Percentiles rank a stretch among this genome's conserved stretches.
These are phyloP conservation scores for Colletotrichum echinochloae DNA, from an alignment of 2,329 filamentous ascomycete species.

Conservation along the genomic window DNA sequence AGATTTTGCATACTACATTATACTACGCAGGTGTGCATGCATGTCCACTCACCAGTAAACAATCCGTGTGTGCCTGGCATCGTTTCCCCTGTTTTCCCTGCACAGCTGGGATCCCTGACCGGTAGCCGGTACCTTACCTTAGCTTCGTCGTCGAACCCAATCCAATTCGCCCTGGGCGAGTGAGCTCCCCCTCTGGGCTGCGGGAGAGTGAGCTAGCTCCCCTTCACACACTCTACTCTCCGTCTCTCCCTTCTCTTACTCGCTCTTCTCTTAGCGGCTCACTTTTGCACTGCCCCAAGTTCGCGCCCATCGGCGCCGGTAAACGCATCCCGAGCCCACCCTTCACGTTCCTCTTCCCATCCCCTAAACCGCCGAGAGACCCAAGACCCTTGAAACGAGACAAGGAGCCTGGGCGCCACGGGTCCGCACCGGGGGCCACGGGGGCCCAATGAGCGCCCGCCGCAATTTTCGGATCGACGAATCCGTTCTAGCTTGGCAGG, in stretches of 20 bases:
- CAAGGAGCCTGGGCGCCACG: neutral
- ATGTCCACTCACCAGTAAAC: neutral
- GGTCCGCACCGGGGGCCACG: neutral
- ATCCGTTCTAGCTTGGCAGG: neutral
- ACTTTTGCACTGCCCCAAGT: neutral
- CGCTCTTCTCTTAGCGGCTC: neutral
- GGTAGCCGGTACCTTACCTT: neutral
- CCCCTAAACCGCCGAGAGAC: neutral
- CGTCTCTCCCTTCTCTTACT: neutral
- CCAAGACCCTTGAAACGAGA: slow-evolving; percentile 12
- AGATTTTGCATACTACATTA: too few species aligned
- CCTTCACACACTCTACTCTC: neutral
- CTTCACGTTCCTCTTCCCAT: neutral
- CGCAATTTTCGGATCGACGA: slow-evolving; percentile 1
- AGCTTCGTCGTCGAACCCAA: neutral
- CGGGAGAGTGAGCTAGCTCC: neutral
- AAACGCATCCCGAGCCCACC: neutral
- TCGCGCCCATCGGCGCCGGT: neutral
- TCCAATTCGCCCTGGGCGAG: neutral
- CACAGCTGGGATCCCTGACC: neutral
- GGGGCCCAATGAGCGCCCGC: neutral
- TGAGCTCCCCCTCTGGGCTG: neutral
- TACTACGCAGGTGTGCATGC: neutral
- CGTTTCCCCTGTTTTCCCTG: neutral
- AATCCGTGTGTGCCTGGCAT: neutral